Evolutionary conservation across 108 stramenopile species (phyloP).

Genomic region (Conticribra guillardii): DNA sequence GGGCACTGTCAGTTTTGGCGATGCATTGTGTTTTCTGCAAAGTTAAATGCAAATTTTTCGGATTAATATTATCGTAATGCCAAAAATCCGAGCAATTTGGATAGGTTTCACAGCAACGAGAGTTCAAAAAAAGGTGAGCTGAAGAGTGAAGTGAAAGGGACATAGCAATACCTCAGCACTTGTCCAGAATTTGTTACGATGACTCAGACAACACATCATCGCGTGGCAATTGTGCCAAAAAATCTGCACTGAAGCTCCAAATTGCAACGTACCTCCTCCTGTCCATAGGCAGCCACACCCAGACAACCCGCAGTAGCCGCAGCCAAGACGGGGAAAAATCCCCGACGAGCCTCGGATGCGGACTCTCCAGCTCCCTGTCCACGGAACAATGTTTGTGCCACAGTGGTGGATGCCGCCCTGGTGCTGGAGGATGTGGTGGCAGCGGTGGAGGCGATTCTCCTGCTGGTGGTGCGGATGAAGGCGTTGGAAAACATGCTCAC

Average conservation of each 20-base stretch:
- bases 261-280: conserved; percentile 2
- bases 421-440: conserved; percentile 8
- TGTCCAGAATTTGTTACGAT: too few relatives aligned
- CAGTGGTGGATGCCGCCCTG: conserved; percentile 23
- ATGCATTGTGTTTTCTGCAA: conserved; percentile 30
- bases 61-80: neutral
- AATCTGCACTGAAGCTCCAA: conserved; percentile 1
- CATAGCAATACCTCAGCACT: too few relatives aligned
- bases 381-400: conserved; percentile 7
- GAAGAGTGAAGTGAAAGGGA: too few relatives aligned
- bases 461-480: conserved; percentile 36
- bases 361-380: conserved; percentile 13
- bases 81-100: neutral
- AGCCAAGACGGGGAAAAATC: conserved; percentile 16
- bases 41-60: neutral
- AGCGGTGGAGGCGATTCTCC: conserved; percentile 18
- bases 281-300: neutral
- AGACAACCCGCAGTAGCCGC: conserved; percentile 2
- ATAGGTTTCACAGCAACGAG: neutral
- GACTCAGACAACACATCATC: neutral
- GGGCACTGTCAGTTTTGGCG: conserved; percentile 27
- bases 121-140: neutral
- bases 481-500: conserved; percentile 40
- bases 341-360: conserved; percentile 8
- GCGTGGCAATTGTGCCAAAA: conserved; percentile 2